A percentile compares a stretch with the other conserved stretches of the same genome.
phyloP scores from a whole-genome alignment of 805 yeast genomes.

The Grigorovia humatica region DNA sequence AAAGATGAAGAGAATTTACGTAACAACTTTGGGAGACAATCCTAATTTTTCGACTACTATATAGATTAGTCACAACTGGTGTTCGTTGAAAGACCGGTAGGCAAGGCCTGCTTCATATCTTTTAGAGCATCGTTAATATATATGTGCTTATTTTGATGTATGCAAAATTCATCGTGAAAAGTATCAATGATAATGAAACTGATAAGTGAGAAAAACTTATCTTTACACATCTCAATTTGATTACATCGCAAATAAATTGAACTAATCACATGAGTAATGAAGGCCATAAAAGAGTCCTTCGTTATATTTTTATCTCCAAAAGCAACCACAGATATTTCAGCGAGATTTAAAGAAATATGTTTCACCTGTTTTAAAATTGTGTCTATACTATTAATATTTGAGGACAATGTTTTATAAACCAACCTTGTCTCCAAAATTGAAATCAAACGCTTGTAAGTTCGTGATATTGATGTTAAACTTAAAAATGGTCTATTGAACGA shows the following conservation, averaged over 20 bases:
- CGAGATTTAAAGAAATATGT: constrained; percentile 3
- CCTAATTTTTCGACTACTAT: constrained; percentile 1
- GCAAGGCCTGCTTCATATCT: constrained; percentile 43
- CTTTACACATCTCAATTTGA: neutral
- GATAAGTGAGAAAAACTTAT: neutral
- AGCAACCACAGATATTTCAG: constrained; percentile 1
- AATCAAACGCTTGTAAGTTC: constrained; percentile 18
- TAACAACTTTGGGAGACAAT: constrained; percentile 30
- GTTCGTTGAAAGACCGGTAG: constrained; percentile 69
- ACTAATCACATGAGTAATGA: neutral
- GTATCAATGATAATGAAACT: neutral
- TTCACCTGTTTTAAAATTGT: constrained; percentile 5
- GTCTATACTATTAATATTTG: constrained; percentile 10
- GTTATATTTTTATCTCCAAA: neutral
- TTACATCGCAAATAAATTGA: neutral
- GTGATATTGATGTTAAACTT: constrained; percentile 7
- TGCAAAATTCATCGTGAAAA: neutral
- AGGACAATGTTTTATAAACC: constrained; percentile 22
- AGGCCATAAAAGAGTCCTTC: neutral
- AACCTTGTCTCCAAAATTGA: constrained; percentile 27
- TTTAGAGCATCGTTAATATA: neutral
- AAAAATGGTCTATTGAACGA: constrained; percentile 10
- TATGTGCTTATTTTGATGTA: neutral
- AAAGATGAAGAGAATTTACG: constrained; percentile 67
- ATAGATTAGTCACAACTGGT: constrained; percentile 29